A percentile compares a stretch with the other conserved stretches of the same genome.
Evolutionary conservation across 176 grass and related monocot genomes (phyloP).

Genomic region (Carex kokanica): DNA sequence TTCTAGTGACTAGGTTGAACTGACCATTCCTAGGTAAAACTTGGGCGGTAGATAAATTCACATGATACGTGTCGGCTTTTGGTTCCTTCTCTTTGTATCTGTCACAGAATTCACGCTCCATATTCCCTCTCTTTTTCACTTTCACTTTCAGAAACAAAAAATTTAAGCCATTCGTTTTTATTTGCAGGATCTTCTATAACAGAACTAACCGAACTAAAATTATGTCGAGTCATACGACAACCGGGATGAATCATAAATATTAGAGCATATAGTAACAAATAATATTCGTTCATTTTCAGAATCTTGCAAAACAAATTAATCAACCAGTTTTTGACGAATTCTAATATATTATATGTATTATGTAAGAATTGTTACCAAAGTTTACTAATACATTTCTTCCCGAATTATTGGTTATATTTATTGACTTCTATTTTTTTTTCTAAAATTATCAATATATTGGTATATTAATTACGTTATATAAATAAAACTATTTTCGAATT

Average conservation of each 20-base stretch:
- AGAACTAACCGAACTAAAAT: neutral
- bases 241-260: neutral
- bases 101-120: slow-evolving; percentile 19
- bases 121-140: slow-evolving; percentile 2
- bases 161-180: neutral
- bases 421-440: neutral
- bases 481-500: neutral
- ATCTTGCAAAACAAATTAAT: neutral
- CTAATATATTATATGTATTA: neutral
- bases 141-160: neutral
- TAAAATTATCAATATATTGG: neutral
- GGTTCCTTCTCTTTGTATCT: slow-evolving; percentile 12
- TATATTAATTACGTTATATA: too few species aligned
- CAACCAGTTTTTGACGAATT: neutral
- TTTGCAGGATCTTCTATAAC: neutral
- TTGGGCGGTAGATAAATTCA: neutral
- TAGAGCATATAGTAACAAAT: neutral
- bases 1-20: slow-evolving; percentile 26
- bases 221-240: neutral
- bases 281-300: too few species aligned
- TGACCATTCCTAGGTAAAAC: slow-evolving; percentile 16
- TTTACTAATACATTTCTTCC: too few species aligned
- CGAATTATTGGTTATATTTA: neutral
- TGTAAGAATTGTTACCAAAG: neutral
- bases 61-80: slow-evolving; percentile 28